Conservation (phyloP, 148 eudicot species). For the Salicornia ramosissima region DNA sequence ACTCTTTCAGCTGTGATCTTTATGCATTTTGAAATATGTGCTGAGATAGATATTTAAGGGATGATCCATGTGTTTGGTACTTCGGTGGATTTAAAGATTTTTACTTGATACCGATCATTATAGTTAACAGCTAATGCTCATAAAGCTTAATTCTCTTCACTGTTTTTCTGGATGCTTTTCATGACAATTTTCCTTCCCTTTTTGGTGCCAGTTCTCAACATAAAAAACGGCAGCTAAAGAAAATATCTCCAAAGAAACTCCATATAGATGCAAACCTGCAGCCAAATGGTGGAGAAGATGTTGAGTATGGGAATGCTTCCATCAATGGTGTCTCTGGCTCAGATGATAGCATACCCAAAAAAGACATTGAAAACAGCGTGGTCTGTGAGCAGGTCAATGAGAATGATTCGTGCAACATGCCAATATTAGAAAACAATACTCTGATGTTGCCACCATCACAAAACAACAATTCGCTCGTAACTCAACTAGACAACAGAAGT, state of each 20-base stretch:
- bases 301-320: constrained; percentile 34
- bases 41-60: neutral
- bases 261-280: constrained; percentile 38
- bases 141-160: neutral
- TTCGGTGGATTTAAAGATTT: neutral
- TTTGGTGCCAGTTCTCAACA: constrained; percentile 54
- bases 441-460: constrained; percentile 2
- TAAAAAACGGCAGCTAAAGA: constrained; percentile 55
- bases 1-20: neutral
- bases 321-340: constrained; percentile 27
- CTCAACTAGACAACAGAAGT: constrained; percentile 7
- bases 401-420: constrained; percentile 18
- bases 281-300: constrained; percentile 33
- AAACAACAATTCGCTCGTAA: constrained; percentile 1
- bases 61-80: neutral
- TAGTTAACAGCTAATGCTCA: neutral
- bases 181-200: neutral
- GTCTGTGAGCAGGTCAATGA: constrained; percentile 27
- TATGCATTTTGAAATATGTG: neutral
- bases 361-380: constrained; percentile 19
- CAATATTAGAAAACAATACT: constrained; percentile 12
- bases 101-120: neutral
- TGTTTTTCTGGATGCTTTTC: neutral
- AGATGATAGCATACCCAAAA: constrained; percentile 16
- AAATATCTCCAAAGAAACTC: constrained; percentile 35